These are phyloP conservation scores for Amyloporia xantha DNA, from an alignment of 768 basidiomycete genomes.

Conservation along the genomic window DNA sequence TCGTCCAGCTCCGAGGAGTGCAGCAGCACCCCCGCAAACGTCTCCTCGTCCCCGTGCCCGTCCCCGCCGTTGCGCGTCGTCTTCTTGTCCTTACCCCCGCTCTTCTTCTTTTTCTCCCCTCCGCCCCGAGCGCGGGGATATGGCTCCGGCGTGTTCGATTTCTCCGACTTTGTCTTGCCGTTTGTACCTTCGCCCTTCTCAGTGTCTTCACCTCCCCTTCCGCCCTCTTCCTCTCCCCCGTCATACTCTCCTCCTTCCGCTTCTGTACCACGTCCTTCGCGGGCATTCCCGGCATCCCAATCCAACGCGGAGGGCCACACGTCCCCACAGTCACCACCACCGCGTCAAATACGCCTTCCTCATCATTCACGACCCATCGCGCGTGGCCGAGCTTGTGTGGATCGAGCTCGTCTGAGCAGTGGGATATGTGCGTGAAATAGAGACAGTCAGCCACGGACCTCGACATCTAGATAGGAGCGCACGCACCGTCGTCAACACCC, in stretches of 20 bases:
- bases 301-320: slow-evolving; percentile 41
- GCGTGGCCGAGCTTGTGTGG: slow-evolving; percentile 15
- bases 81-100: background rate
- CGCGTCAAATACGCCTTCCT: slow-evolving; percentile 38
- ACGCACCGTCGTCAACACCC: slow-evolving; percentile 8
- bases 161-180: slow-evolving; percentile 1
- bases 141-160: background rate
- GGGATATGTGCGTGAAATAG: too few relatives aligned
- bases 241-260: slow-evolving; percentile 20
- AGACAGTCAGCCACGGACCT: background rate
- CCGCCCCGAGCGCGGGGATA: background rate
- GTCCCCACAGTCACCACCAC: slow-evolving; percentile 44
- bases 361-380: slow-evolving; percentile 44
- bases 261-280: slow-evolving; percentile 6
- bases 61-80: slow-evolving; percentile 10
- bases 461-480: background rate
- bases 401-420: slow-evolving; percentile 8
- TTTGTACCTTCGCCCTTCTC: slow-evolving; percentile 2
- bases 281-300: slow-evolving; percentile 39
- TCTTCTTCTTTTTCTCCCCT: background rate
- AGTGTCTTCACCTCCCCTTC: slow-evolving; percentile 1
- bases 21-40: slow-evolving; percentile 31
- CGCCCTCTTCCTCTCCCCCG: slow-evolving; percentile 5
- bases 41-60: slow-evolving; percentile 20
- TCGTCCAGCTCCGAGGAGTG: slow-evolving; percentile 46